Percentiles rank a stretch among this genome's conserved stretches.
Conservation (phyloP, 495 filamentous ascomycete species). For the Penicillium silybi region DNA sequence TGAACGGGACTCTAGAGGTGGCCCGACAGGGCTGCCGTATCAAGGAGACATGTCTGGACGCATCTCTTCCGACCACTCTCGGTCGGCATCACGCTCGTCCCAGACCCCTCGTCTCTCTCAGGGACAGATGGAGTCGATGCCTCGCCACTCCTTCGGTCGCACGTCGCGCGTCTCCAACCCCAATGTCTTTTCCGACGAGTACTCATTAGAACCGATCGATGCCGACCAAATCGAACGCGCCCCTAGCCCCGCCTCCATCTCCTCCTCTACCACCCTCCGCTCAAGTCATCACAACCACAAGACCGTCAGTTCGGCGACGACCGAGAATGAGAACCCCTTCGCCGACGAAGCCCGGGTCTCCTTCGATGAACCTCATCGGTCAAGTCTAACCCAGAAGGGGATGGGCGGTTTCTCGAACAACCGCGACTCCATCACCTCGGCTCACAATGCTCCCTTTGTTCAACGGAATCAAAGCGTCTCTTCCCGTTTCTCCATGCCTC, state of each 20-base stretch:
- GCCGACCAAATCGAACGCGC: slow-evolving; percentile 32
- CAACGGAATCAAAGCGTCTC: slow-evolving; percentile 42
- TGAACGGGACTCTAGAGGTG: slow-evolving; percentile 30
- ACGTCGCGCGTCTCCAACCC: slow-evolving; percentile 41
- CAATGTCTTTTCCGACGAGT: slow-evolving; percentile 53
- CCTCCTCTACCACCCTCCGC: slow-evolving; percentile 35
- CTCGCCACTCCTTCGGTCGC: slow-evolving; percentile 35
- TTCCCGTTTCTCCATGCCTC: slow-evolving; percentile 41
- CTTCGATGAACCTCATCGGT: slow-evolving; percentile 35
- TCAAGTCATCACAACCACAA: slow-evolving; percentile 24
- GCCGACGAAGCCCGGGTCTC: slow-evolving; percentile 40
- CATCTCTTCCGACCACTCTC: slow-evolving; percentile 41
- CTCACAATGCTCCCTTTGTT: slow-evolving; percentile 28
- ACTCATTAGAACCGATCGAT: slow-evolving; percentile 44
- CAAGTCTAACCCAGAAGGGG: slow-evolving; percentile 40
- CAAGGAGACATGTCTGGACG: slow-evolving; percentile 44
- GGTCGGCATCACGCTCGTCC: slow-evolving; percentile 38
- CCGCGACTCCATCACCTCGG: slow-evolving; percentile 33
- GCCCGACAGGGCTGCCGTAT: slow-evolving; percentile 43
- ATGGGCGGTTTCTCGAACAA: slow-evolving; percentile 27
- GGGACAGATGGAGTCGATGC: slow-evolving; percentile 29
- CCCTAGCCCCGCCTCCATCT: slow-evolving; percentile 33
- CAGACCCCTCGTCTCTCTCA: slow-evolving; percentile 27
- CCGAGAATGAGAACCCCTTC: slow-evolving; percentile 41
- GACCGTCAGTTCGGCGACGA: slow-evolving; percentile 21